A percentile compares a stretch with the other conserved stretches of the same genome.
Evolutionary conservation across 208 protist genomes (phyloP).

Genomic region (Acanthamoeba lenticulata): DNA sequence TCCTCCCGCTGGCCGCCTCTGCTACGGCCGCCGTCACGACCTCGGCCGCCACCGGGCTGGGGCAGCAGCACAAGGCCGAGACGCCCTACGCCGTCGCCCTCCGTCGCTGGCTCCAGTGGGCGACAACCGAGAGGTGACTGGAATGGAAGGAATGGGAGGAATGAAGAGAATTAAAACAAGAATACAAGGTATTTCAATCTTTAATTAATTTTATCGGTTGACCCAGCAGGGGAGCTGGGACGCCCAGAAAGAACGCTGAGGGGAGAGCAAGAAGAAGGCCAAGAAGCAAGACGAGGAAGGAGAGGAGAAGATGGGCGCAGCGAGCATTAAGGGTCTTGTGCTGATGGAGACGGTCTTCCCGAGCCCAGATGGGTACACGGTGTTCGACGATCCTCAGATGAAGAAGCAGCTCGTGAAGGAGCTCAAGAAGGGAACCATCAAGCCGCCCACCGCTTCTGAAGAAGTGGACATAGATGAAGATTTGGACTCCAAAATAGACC

Average conservation of each 20-base stretch:
- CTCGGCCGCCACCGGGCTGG: neutral
- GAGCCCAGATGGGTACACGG: constrained; percentile 10
- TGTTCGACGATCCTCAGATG: constrained; percentile 52
- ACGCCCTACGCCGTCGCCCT: neutral
- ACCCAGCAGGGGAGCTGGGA: neutral
- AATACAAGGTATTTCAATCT: neutral
- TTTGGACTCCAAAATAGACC: constrained; percentile 36
- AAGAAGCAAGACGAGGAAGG: too few relatives aligned
- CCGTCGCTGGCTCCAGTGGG: neutral
- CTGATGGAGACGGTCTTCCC: constrained; percentile 64
- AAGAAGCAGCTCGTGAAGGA: constrained; percentile 60
- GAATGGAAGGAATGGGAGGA: too few relatives aligned
- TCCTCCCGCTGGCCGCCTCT: neutral
- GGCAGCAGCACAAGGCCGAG: too few relatives aligned
- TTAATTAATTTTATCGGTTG: neutral
- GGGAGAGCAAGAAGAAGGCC: neutral
- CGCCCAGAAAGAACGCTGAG: neutral
- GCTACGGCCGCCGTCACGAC: neutral
- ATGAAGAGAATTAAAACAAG: too few relatives aligned
- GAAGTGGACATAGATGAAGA: constrained; percentile 55
- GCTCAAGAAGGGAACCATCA: constrained; percentile 50
- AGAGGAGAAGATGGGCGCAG: constrained; percentile 25
- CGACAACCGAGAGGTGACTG: neutral
- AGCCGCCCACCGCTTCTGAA: neutral
- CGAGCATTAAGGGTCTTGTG: constrained; percentile 53